These are phyloP conservation scores for Daldinia sp. DNA, from an alignment of 2,329 filamentous ascomycete species.

Conservation along the genomic window DNA sequence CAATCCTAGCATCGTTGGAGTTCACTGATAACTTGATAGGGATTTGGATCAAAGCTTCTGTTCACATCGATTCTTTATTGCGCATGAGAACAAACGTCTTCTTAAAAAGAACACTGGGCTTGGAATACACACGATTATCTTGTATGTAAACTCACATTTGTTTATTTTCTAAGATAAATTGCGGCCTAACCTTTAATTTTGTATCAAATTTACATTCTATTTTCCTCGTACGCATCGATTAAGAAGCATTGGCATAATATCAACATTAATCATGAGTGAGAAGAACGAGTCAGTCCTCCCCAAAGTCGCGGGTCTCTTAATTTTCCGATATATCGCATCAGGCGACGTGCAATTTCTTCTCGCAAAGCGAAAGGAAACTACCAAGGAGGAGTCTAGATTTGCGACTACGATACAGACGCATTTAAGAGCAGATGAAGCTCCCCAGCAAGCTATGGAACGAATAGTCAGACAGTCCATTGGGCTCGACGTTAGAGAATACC, in stretches of 20 bases:
- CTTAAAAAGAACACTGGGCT: no score
- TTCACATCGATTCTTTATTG: no score
- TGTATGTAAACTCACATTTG: background rate
- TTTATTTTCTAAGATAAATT: no score
- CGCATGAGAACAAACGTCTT: no score
- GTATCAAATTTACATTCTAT: no score
- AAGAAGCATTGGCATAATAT: no score
- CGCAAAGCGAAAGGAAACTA: background rate
- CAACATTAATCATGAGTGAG: background rate
- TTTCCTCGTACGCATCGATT: no score
- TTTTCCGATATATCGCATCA: background rate
- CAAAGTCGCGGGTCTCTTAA: slow-evolving; percentile 14
- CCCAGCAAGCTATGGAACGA: background rate
- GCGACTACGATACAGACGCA: slow-evolving; percentile 10
- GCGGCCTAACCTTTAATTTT: no score
- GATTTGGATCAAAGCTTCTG: no score
- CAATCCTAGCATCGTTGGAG: no score
- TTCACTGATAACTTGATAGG: no score
- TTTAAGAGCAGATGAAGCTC: background rate
- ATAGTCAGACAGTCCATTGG: slow-evolving; percentile 7
- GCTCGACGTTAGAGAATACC: background rate
- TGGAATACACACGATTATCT: background rate
- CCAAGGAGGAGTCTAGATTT: background rate
- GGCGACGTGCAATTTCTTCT: slow-evolving; percentile 24
- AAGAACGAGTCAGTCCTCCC: no score